A percentile compares a stretch with the other conserved stretches of the same genome.
Conservation (phyloP, 2,329 filamentous ascomycete species). For the Cladosporium sp. region DNA sequence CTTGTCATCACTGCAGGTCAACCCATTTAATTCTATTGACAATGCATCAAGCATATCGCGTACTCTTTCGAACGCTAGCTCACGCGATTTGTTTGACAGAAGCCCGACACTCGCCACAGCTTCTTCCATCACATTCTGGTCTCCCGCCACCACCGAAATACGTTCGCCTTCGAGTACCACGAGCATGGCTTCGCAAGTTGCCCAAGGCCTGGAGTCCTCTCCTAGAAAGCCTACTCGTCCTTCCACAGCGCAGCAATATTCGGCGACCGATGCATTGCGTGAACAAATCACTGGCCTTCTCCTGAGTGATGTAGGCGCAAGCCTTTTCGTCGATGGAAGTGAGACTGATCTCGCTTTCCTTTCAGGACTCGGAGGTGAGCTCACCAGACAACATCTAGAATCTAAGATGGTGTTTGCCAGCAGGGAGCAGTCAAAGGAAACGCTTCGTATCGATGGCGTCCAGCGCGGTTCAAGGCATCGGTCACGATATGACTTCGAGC, state of each 20-base stretch:
- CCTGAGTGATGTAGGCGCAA: slow-evolving; percentile 81
- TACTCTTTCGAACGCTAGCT: slow-evolving; percentile 28
- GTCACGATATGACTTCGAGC: slow-evolving; percentile 53
- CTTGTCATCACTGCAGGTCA: slow-evolving; percentile 20
- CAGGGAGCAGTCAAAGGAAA: not conserved
- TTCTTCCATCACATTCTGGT: slow-evolving; percentile 81
- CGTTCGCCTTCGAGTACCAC: slow-evolving; percentile 61
- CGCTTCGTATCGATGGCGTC: not conserved
- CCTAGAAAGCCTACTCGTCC: slow-evolving; percentile 3
- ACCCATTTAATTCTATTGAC: slow-evolving; percentile 22
- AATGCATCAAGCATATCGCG: slow-evolving; percentile 23
- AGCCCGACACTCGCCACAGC: slow-evolving; percentile 70
- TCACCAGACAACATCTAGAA: slow-evolving; percentile 23
- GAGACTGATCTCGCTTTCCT: slow-evolving; percentile 89
- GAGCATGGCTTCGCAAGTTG: slow-evolving; percentile 45
- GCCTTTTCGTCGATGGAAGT: slow-evolving; percentile 81
- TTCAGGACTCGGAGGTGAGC: slow-evolving; percentile 50
- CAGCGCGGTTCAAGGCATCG: not conserved
- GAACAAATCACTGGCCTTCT: slow-evolving; percentile 69
- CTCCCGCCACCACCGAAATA: slow-evolving; percentile 68
- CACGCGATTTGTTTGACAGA: slow-evolving; percentile 65
- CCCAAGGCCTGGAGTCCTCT: slow-evolving; percentile 15
- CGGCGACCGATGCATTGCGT: slow-evolving; percentile 39
- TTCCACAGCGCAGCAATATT: slow-evolving; percentile 41
- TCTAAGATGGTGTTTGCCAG: not conserved